Conservation (phyloP, 2,329 filamentous ascomycete genomes). For the Alternaria sp. region DNA sequence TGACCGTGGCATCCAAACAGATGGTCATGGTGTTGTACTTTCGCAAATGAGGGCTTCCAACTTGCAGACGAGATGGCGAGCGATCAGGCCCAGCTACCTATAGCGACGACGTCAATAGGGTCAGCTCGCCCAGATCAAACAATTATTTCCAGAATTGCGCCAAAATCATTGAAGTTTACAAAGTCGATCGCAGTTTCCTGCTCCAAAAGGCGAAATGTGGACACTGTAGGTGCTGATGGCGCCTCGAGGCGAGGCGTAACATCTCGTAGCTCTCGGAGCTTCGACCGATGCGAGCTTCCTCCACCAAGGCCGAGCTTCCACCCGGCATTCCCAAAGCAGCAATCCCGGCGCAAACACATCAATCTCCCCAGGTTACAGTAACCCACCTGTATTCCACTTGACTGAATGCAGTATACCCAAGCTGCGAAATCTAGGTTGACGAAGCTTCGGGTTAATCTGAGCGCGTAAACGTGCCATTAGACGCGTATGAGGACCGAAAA, state of each 20-base stretch:
- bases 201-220: neutral
- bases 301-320: neutral
- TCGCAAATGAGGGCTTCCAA: too few species aligned
- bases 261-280: slow-evolving; percentile 13
- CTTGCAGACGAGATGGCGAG: neutral
- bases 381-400: slow-evolving; percentile 11
- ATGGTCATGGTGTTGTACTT: too few species aligned
- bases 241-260: slow-evolving; percentile 1
- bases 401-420: slow-evolving; percentile 31
- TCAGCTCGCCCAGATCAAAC: neutral
- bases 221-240: neutral
- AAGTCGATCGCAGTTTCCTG: too few species aligned
- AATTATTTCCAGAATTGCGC: too few species aligned
- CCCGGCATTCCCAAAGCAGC: slow-evolving; percentile 29
- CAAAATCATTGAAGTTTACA: too few species aligned
- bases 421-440: neutral
- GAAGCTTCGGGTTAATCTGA: slow-evolving; percentile 11
- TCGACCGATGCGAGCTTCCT: slow-evolving; percentile 25
- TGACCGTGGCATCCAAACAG: too few species aligned
- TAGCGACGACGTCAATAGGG: neutral
- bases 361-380: slow-evolving; percentile 1
- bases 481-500: slow-evolving; percentile 1
- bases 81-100: neutral
- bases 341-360: slow-evolving; percentile 31
- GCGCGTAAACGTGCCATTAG: neutral